These are phyloP conservation scores for Penicillium arizonense DNA, from an alignment of 495 filamentous ascomycete species.

Conservation along the genomic window DNA sequence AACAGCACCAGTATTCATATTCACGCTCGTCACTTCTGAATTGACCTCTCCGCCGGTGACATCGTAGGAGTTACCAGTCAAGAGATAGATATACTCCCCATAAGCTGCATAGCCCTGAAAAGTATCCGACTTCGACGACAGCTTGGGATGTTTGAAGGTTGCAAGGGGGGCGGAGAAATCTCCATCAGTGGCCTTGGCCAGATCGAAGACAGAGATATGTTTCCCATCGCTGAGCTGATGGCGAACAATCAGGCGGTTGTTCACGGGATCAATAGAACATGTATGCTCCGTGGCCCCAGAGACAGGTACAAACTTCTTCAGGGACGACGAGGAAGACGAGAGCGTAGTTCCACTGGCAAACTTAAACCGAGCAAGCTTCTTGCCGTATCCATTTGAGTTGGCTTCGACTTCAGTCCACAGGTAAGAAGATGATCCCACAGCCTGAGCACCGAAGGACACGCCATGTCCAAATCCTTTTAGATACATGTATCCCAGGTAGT, in stretches of 20 bases:
- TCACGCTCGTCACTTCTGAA: slow-evolving; percentile 43
- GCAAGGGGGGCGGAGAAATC: slow-evolving; percentile 13
- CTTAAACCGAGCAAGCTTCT: slow-evolving; percentile 18
- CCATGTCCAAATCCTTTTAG: slow-evolving; percentile 18
- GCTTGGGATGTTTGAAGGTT: slow-evolving; percentile 8
- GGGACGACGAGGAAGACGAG: background rate
- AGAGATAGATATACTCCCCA: slow-evolving; percentile 14
- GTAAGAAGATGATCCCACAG: slow-evolving; percentile 14
- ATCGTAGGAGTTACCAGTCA: slow-evolving; percentile 14
- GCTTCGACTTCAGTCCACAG: slow-evolving; percentile 20
- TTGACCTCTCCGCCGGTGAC: slow-evolving; percentile 39
- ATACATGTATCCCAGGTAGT: slow-evolving; percentile 17
- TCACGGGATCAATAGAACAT: slow-evolving; percentile 15
- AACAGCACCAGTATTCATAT: slow-evolving; percentile 28
- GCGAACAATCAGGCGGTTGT: slow-evolving; percentile 14
- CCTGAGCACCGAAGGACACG: slow-evolving; percentile 16
- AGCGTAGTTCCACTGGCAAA: slow-evolving; percentile 12
- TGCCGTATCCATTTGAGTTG: slow-evolving; percentile 18
- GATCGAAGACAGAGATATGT: slow-evolving; percentile 13
- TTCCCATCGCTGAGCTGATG: slow-evolving; percentile 4
- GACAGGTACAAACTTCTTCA: slow-evolving; percentile 5
- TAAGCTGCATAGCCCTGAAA: slow-evolving; percentile 17
- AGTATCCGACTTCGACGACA: background rate
- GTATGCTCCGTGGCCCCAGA: slow-evolving; percentile 9
- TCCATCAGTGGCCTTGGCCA: slow-evolving; percentile 11